Conservation (phyloP, 179 eudicot species). For the Nepenthes alata region DNA sequence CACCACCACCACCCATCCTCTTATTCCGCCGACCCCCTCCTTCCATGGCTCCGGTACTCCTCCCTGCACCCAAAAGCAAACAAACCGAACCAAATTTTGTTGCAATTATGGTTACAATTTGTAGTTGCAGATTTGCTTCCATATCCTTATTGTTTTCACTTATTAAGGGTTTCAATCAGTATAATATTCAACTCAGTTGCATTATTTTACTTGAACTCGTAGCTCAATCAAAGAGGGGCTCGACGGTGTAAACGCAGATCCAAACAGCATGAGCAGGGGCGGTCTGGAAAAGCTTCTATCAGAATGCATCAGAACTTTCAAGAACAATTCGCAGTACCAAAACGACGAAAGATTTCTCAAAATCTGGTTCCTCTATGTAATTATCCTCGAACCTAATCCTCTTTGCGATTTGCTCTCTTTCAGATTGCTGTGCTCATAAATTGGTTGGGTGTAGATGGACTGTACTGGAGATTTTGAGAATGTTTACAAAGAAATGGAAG, state of each 20-base stretch:
- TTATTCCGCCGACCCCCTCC: conserved; percentile 8
- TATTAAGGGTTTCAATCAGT: neutral
- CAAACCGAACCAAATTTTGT: neutral
- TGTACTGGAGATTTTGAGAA: conserved; percentile 34
- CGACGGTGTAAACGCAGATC: conserved; percentile 16
- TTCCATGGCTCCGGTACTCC: conserved; percentile 13
- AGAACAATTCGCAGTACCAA: conserved; percentile 32
- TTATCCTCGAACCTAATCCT: neutral
- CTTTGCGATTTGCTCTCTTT: neutral
- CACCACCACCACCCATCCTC: neutral
- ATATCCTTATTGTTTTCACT: neutral
- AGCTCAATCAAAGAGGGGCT: conserved; percentile 44
- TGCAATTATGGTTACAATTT: neutral
- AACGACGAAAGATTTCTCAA: conserved; percentile 79
- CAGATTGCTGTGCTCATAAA: neutral
- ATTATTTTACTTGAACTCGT: neutral
- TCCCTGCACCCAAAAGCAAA: neutral
- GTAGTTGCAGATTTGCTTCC: neutral
- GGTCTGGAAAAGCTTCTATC: conserved; percentile 30
- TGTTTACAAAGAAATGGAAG: conserved; percentile 52
- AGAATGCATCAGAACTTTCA: conserved; percentile 51
- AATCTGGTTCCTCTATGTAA: conserved; percentile 79
- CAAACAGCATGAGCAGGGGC: conserved; percentile 6
- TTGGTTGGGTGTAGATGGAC: conserved; percentile 43
- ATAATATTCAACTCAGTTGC: neutral